Base-by-base conservation (phyloP, 2,329 filamentous ascomycete genomes). In the Sphaerostilbella broomeana region DNA sequence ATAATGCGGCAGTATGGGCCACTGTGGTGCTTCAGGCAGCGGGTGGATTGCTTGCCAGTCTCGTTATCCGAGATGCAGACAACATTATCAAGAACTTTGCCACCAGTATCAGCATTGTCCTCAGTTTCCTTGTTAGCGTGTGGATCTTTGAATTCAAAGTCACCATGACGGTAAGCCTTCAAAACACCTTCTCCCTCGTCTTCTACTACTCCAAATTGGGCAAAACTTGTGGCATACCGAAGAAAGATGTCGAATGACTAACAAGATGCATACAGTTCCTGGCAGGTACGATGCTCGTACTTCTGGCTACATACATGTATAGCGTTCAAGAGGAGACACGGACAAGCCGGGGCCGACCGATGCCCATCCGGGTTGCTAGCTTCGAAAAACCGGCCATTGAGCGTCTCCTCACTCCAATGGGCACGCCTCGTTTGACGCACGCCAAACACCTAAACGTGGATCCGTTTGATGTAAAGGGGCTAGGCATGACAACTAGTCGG, bases 51-150 rank as follows among this genome's bases (percentile, higher is more conserved):
- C 67, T 94, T n/a, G 81, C 59, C n/a, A 65, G 62, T 25, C 49
- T 66, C 6, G 62, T 65, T 39, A 65, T 67, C 35, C 55, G 62
- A 24, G 62, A 66, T 43, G 51, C 61, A 6, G 64, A 67, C 47
- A 94, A 92, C 55, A 94, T 94, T 57, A 82, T 86, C 43, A 94
- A 94, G 69, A 95, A 92, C 58, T 89, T 94, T 63, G 88, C 90
- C 4, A 90, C 88, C 5, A 92, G 86, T 53, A 86, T 94, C 46
- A 95, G 87, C 55, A 94, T 97, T 46, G 70, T 95, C 40, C 67
- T 95, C 35, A 94, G 86, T 57, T 88, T 89, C 47, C 50, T 95
- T 11, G 85, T 86, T 37, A 95, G 88, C 56, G 75, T 94, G 2
- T 81, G 79, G 63, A 83, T 95, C 49, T 95, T 97, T 58, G 75